Evolutionary conservation across 495 filamentous ascomycete species (phyloP), one percentile per base, ranked within the genome.

Genomic region (Penicillium arizonense): DNA sequence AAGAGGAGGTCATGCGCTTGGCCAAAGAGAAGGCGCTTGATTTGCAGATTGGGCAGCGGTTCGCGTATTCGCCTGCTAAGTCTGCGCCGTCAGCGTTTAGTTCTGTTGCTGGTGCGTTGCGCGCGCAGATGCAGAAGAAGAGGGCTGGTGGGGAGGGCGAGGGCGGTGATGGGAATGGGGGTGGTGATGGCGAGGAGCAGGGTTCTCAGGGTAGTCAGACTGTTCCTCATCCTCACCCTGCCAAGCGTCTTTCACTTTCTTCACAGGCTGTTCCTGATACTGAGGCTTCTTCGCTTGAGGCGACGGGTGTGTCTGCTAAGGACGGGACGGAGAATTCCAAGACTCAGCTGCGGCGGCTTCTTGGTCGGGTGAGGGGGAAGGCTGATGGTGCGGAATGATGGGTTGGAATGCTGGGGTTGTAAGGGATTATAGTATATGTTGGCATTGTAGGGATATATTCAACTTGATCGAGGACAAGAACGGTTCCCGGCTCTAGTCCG

Each of bases 1-100:
- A 72, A 50, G 62, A 71, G 14, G 74, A 77, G 5, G 63, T 77
- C n/a, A 61, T 70, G 68, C 65, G 63, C 40, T 53, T 77, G 24
- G 62, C 70, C 41, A 59, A 67, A 38, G 65, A 70, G 24, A 61
- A 74, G 35, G 58, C 56, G 2, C 28, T 67, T 14, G 54, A 64
- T 44, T 35, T 67, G 49, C 61, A 67, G n/a, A 57, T 54, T 4
- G 63, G 57, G 1, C 33, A 49, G 18, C 55, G 39, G 14, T 36
- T 55, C 28, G 20, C 44, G 3, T 26, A 47, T 2, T 28, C 50
- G 6, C 26, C 50, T 6, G 24, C 13, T 3, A 49, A 44, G 10
- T 51, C 52, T 16, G 30, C 63, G 7, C 21, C 53, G 6, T 49
- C 56, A 7, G 47, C 55, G 0, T 57, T 67, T 23, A 50, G 58